Base-by-base conservation (phyloP, 108 stramenopile species). In the Parietichytrium sp. region DNA sequence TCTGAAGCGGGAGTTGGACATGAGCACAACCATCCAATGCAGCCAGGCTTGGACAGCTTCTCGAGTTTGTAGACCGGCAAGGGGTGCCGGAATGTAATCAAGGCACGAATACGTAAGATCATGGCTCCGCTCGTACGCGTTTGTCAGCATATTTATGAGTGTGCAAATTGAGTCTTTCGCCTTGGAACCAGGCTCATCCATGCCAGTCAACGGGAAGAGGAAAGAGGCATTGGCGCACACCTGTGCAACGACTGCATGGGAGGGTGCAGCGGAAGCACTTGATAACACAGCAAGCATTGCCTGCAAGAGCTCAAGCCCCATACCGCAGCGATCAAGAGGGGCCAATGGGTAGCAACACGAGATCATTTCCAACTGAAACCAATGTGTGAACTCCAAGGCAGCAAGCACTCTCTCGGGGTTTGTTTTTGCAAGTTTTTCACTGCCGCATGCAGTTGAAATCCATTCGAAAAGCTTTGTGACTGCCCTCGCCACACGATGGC, bases 401-500 rank as follows among this genome's bases (percentile, higher is more conserved):
- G n/a, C n/a, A n/a, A n/a, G n/a, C 13, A 72, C 61, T n/a, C 20
- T 25, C 20, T 16, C 61, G 61, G 38, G 61, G 20, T 72, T 42
- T 6, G 10, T 36, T 13, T 72, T 42, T 7, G 61, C 23, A n/a
- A 72, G 38, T 6, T 72, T 31, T 38, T 72, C 38, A 6, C 45
- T 42, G 42, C 20, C 61, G 6, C 36, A n/a, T 2, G 61, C 6
- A 25, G 45, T 72, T n/a, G 38, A 23, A 25, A 72, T 72, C 61
- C 61, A 72, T 45, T 72, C 61, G 61, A 72, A 72, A 27, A 72
- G 45, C 0, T n/a, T n/a, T n/a, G n/a, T n/a, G n/a, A n/a, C n/a
- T n/a, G n/a, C n/a, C n/a, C n/a, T n/a, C n/a, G n/a, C n/a, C n/a
- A n/a, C n/a, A n/a, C n/a, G n/a, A n/a, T n/a, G n/a, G n/a, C n/a